Evolutionary conservation across 2,329 filamentous ascomycete genomes (phyloP), one percentile per base, ranked within the genome.

Genomic region (Monosporascus sp.): DNA sequence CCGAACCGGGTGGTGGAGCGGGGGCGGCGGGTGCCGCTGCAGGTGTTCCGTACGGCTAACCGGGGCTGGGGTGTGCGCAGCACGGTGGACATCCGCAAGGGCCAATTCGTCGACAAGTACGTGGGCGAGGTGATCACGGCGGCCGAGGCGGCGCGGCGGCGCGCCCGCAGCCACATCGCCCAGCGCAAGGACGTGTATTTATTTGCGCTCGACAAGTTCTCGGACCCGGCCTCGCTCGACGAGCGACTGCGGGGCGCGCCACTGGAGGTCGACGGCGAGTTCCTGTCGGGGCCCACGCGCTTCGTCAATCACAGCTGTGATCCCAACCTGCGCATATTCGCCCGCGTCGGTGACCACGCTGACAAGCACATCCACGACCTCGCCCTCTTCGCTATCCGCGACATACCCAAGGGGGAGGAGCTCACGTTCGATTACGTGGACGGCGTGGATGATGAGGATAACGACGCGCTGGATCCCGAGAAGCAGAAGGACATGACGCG

Each of bases 291-390:
- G 0, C 87, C 88, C 0, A 89, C 88, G 0, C 81, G 89, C 3
- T 94, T 93, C 68, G 88, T 93, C 67, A 94, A 94, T 62, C 89
- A 94, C 67, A 88, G 82, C 2, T 93, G 89, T 66, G 81, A 89
- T 5, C 89, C 89, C 0, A 93, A 92, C 62, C 79, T 90, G 63
- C 78, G 86, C 15, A 89, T 91, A 55, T 93, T 92, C 68, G 88
- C 87, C 0, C 83, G 90, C 1, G 86, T 89, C 1, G 88, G 87
- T 49, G 89, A 92, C 62, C 85, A 89, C 55, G 82, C 86, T 0
- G 87, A 92, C 62, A 83, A 84, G 54, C 79, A 83, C 47, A 77
- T 92, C 6, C 90, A 93, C 65, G 87, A 91, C 55, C 72, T 93
- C 47, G 89, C 88, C 0, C 78, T 93, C 54, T 93, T 93, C 62